A percentile compares a stretch with the other conserved stretches of the same genome.
phyloP scores from a whole-genome alignment of 768 basidiomycete species.

The Pulveroboletus sp. region DNA sequence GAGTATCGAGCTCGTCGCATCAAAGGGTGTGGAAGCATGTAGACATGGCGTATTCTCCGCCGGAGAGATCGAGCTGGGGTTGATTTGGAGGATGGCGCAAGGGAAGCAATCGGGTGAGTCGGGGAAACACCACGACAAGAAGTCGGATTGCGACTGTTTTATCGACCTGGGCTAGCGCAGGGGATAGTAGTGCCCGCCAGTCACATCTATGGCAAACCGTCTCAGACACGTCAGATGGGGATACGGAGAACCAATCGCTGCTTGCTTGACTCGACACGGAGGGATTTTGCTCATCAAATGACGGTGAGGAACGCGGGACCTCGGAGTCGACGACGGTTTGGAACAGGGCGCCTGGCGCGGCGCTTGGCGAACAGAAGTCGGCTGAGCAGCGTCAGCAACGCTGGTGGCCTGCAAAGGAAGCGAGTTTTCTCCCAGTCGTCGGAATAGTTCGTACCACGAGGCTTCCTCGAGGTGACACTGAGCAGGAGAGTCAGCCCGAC shows the following conservation, averaged over 20 bases:
- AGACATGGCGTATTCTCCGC: background rate
- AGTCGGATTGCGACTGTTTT: background rate
- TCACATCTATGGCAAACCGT: no score
- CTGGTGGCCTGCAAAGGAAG: conserved; percentile 6
- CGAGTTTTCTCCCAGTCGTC: conserved; percentile 11
- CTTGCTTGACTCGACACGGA: background rate
- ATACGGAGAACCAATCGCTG: background rate
- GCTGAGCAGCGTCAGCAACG: background rate
- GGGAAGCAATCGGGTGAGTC: background rate
- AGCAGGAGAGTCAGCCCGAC: conserved; percentile 9
- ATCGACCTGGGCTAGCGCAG: background rate
- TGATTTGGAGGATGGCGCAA: no score
- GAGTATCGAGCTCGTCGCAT: conserved; percentile 5
- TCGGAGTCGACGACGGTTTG: background rate
- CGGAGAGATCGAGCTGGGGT: background rate
- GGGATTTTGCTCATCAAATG: background rate
- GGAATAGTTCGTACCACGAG: conserved; percentile 17
- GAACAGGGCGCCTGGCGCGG: background rate
- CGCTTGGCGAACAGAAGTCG: background rate
- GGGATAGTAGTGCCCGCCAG: background rate
- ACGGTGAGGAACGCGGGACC: background rate
- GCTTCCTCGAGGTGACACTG: conserved; percentile 19
- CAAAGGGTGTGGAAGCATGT: background rate
- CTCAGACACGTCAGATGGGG: background rate
- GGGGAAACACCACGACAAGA: background rate